phyloP scores from a whole-genome alignment of 2,329 filamentous ascomycete species.

The Epichloe scottii region DNA sequence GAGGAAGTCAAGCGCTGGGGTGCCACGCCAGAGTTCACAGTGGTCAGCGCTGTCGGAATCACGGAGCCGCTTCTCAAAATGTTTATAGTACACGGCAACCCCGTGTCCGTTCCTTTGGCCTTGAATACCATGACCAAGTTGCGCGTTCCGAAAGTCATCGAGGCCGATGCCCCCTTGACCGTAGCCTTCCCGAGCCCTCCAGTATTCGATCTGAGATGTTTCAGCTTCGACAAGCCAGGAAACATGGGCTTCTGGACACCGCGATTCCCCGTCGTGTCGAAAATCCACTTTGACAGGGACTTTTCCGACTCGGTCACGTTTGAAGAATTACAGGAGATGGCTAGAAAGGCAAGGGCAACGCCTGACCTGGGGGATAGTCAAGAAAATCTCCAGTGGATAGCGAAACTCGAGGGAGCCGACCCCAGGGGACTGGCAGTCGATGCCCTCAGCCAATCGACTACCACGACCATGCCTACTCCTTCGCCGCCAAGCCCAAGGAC shows the following conservation, averaged over 20 bases:
- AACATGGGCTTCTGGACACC: conserved; percentile 61
- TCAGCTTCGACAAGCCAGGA: conserved; percentile 61
- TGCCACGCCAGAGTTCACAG: conserved; percentile 46
- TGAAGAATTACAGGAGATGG: conserved; percentile 55
- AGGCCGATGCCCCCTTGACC: conserved; percentile 29
- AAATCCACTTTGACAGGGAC: conserved; percentile 64
- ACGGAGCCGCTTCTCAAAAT: conserved; percentile 36
- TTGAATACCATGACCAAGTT: conserved; percentile 32
- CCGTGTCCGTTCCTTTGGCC: conserved; percentile 23
- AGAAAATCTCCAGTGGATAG: conserved; percentile 49
- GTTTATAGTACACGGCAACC: conserved; percentile 36
- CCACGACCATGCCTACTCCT: conserved; percentile 23
- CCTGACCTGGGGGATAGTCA: conserved; percentile 42
- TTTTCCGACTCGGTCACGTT: conserved; percentile 59
- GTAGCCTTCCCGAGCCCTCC: conserved; percentile 56
- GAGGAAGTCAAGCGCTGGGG: conserved; percentile 38
- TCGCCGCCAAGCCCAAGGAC: conserved; percentile 15
- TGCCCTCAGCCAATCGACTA: conserved; percentile 31
- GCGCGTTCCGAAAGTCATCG: conserved; percentile 31
- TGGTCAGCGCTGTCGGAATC: conserved; percentile 53
- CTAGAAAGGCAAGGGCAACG: conserved; percentile 39
- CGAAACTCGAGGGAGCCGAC: conserved; percentile 44
- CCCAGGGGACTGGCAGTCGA: conserved; percentile 30
- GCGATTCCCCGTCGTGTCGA: conserved; percentile 63
- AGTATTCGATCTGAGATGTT: conserved; percentile 69